A percentile compares a stretch with the other conserved stretches of the same genome.
Evolutionary conservation across 768 basidiomycete genomes (phyloP).

Genomic region (Mrakia gelida): DNA sequence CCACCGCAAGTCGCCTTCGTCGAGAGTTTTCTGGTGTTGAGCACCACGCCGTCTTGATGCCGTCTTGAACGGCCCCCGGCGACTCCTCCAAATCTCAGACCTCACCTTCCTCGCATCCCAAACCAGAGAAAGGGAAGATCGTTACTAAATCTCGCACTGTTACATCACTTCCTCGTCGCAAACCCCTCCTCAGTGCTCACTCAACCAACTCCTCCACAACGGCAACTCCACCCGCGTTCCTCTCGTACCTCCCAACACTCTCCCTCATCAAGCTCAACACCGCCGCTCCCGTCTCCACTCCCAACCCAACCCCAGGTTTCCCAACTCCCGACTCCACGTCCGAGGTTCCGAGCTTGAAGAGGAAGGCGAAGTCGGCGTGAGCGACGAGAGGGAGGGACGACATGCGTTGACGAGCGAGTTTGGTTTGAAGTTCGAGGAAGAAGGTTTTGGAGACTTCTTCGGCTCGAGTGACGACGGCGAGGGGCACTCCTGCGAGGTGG

Average conservation of each 20-base stretch:
- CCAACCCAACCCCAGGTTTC: not conserved
- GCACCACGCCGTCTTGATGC: no score
- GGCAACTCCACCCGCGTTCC: not conserved
- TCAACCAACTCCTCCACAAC: not conserved
- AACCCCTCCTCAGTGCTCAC: not conserved
- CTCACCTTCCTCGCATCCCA: no score
- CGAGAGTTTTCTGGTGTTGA: no score
- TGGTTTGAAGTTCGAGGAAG: conserved; percentile 67
- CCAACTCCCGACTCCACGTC: not conserved
- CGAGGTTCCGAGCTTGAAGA: conserved; percentile 46
- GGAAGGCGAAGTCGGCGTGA: conserved; percentile 85
- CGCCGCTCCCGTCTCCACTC: not conserved
- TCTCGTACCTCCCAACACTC: conserved; percentile 18
- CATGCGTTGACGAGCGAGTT: conserved; percentile 53
- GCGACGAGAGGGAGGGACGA: conserved; percentile 66
- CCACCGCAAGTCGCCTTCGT: no score
- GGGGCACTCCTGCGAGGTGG: conserved; percentile 84
- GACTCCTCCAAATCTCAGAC: no score
- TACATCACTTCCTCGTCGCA: not conserved
- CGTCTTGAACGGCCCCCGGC: no score
- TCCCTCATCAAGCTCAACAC: conserved; percentile 22
- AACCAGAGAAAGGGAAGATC: no score
- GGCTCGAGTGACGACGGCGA: conserved; percentile 73
- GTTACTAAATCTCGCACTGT: no score
- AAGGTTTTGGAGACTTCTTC: conserved; percentile 82